Percentiles rank a stretch among this genome's conserved stretches.
phyloP scores from a whole-genome alignment of 106 monocot genomes.

The Dendrobium huoshanense region DNA sequence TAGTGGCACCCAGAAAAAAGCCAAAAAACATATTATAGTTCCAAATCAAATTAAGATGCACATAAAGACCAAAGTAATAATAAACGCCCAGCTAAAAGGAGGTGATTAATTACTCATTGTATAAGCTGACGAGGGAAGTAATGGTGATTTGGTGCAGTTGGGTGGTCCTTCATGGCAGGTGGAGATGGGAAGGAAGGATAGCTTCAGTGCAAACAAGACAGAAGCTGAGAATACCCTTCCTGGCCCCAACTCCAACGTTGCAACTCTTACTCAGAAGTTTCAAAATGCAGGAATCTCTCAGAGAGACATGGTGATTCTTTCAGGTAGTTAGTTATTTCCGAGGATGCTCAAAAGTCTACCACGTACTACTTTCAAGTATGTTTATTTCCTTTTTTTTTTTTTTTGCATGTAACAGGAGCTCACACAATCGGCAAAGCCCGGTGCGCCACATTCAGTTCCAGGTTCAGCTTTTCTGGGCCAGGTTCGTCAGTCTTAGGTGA shows the following conservation, averaged over 20 bases:
- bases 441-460: slow-evolving; percentile 66
- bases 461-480: slow-evolving; percentile 15
- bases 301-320: slow-evolving; percentile 81
- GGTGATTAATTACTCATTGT: no score
- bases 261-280: slow-evolving; percentile 62
- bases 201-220: slow-evolving; percentile 39
- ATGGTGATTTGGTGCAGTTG: slow-evolving; percentile 28
- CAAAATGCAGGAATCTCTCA: slow-evolving; percentile 52
- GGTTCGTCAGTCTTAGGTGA: slow-evolving; percentile 7
- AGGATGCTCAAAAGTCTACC: not conserved
- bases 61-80: no score
- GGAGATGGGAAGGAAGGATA: slow-evolving; percentile 75
- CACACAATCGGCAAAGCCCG: slow-evolving; percentile 91
- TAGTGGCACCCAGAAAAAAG: no score
- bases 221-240: slow-evolving; percentile 62
- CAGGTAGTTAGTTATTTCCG: slow-evolving; percentile 35
- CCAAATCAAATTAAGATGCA: no score
- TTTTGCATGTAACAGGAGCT: slow-evolving; percentile 32
- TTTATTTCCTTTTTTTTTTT: not conserved
- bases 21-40: no score
- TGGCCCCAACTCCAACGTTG: slow-evolving; percentile 57
- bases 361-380: no score
- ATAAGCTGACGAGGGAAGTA: no score
- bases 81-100: not conserved
- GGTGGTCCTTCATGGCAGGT: slow-evolving; percentile 85